phyloP scores from a whole-genome alignment of 2,329 filamentous ascomycete genomes.

The Sporothrix brunneoviolacea region DNA sequence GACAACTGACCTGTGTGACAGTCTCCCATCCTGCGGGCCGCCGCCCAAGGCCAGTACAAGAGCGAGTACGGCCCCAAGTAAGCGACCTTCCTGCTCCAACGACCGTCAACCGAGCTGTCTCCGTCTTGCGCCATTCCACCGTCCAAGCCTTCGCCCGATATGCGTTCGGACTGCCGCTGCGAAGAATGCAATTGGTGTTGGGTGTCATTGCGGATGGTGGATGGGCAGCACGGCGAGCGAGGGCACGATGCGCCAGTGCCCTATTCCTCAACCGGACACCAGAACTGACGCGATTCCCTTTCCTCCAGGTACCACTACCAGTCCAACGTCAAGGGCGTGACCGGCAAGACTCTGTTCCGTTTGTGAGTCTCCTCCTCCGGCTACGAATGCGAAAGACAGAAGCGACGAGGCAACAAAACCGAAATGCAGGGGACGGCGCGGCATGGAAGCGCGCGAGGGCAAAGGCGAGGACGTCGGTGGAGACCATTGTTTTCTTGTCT shows the following conservation, averaged over 20 bases:
- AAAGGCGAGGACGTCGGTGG: no score
- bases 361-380: slow-evolving; percentile 3
- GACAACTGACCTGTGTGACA: slow-evolving; percentile 22
- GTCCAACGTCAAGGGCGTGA: slow-evolving; percentile 48
- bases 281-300: background rate
- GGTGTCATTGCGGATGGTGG: no score
- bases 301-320: slow-evolving; percentile 51
- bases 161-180: no score
- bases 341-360: slow-evolving; percentile 30
- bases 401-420: background rate
- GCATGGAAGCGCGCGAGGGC: background rate
- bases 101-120: no score
- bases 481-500: no score
- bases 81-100: slow-evolving; percentile 24
- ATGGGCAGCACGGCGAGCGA: no score
- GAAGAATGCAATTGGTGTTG: no score
- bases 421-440: background rate
- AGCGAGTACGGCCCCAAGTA: slow-evolving; percentile 63
- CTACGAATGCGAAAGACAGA: background rate
- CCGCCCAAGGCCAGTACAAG: slow-evolving; percentile 41
- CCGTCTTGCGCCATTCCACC: no score
- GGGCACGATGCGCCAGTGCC: no score
- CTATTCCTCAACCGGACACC: no score
- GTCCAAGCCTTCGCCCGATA: no score
- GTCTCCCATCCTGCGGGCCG: slow-evolving; percentile 40